Conservation (phyloP, 2,329 filamentous ascomycete genomes). For the Aspergillus sojae region DNA sequence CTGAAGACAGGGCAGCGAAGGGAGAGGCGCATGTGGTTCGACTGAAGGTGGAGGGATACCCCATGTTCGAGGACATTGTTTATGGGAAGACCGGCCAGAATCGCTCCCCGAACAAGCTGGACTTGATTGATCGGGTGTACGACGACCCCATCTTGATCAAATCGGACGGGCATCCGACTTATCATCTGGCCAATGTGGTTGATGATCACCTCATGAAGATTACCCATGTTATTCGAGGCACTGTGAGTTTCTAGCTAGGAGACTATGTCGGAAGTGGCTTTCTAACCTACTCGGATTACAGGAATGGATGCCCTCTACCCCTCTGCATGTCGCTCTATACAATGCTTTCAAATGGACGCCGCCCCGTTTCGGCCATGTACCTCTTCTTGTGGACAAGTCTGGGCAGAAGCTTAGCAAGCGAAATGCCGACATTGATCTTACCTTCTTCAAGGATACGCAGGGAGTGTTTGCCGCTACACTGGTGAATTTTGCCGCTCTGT, state of each 20-base stretch:
- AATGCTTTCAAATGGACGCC: constrained; percentile 73
- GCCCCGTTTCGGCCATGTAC: constrained; percentile 78
- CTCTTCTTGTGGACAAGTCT: constrained; percentile 69
- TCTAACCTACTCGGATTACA: constrained; percentile 33
- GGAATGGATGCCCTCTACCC: constrained; percentile 96
- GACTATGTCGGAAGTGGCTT: constrained; percentile 47
- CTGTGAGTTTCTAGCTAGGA: constrained; percentile 52
- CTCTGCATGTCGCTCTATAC: constrained; percentile 75
- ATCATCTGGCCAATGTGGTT: constrained; percentile 95
- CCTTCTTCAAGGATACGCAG: constrained; percentile 57
- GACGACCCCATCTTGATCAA: constrained; percentile 92
- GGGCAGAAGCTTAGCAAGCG: constrained; percentile 86
- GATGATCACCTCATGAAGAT: constrained; percentile 96
- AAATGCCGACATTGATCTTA: constrained; percentile 66
- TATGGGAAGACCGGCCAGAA: constrained; percentile 65
- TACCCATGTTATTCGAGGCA: constrained; percentile 90
- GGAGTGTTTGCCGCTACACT: constrained; percentile 66
- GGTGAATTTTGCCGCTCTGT: constrained; percentile 80
- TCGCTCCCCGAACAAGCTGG: constrained; percentile 53
- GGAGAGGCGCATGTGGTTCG: constrained; percentile 78
- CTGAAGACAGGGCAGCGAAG: constrained; percentile 67
- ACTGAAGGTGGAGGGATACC: constrained; percentile 68
- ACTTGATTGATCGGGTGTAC: constrained; percentile 53
- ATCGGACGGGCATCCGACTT: constrained; percentile 88
- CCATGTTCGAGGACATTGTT: constrained; percentile 73